Conservation (phyloP, 345 rosid genomes). For the Dimocarpus longan region DNA sequence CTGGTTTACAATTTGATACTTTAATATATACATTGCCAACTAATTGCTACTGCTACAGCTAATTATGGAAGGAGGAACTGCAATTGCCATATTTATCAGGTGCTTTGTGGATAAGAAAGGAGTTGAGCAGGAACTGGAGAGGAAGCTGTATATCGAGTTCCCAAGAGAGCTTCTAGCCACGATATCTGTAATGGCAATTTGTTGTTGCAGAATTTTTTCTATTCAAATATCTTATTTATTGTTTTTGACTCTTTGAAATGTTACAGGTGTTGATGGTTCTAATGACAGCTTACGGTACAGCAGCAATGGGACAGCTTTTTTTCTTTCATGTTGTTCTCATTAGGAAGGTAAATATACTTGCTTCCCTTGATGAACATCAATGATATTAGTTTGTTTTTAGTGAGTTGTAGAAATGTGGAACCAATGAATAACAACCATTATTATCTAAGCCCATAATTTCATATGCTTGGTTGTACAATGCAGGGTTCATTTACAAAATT, state of each 20-base stretch:
- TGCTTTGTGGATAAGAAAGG: conserved; percentile 87
- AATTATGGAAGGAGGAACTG: conserved; percentile 88
- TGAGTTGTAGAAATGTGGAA: background rate
- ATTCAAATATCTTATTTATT: conserved; percentile 14
- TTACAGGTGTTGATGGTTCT: conserved; percentile 70
- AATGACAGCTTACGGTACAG: conserved; percentile 81
- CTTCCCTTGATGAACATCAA: background rate
- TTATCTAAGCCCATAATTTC: too few species aligned
- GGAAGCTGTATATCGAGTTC: conserved; percentile 61
- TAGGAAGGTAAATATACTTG: conserved; percentile 63
- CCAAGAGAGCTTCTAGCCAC: conserved; percentile 84
- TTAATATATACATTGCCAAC: conserved; percentile 1
- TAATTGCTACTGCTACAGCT: conserved; percentile 47
- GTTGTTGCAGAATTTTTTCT: background rate
- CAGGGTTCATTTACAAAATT: too few species aligned
- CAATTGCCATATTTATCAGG: conserved; percentile 81
- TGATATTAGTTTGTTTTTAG: background rate
- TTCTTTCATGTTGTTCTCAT: conserved; percentile 93
- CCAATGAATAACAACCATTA: background rate
- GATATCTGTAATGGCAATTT: conserved; percentile 53
- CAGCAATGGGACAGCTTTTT: conserved; percentile 97
- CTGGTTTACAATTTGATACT: background rate
- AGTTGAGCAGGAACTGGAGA: conserved; percentile 68
- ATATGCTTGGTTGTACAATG: too few species aligned
- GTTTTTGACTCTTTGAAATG: conserved; percentile 20